Evolutionary conservation across 192 early-diverging fungal species (phyloP).

Genomic region (Backusella liffmaniae): DNA sequence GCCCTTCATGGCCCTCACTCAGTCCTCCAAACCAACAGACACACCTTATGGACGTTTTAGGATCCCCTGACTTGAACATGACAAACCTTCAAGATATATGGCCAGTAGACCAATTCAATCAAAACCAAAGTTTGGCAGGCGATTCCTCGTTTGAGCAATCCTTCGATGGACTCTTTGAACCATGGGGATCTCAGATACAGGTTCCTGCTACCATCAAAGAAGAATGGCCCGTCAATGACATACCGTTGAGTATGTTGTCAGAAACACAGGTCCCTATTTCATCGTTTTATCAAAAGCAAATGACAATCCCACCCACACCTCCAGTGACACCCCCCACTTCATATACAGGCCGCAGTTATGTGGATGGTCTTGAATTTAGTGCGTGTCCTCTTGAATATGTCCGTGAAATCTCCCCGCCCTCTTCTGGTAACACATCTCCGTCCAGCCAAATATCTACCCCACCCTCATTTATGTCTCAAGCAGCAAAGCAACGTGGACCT

Average conservation of each 20-base stretch:
- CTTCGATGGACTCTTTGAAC: background rate
- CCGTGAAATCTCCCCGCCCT: constrained; percentile 8
- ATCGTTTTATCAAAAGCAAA: background rate
- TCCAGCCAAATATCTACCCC: background rate
- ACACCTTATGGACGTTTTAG: background rate
- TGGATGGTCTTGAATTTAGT: background rate
- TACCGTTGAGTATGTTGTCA: background rate
- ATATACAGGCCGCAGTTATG: background rate
- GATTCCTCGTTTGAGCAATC: constrained; percentile 8
- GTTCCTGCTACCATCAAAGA: constrained; percentile 9
- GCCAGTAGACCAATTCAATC: background rate
- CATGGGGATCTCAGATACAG: background rate
- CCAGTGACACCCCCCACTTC: background rate
- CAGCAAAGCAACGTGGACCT: background rate
- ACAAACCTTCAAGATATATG: background rate
- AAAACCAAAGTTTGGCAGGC: background rate
- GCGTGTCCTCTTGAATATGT: background rate
- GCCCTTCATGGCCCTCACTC: background rate
- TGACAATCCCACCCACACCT: background rate
- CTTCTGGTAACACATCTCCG: background rate
- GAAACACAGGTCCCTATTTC: background rate
- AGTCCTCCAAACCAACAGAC: background rate
- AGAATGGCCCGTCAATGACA: background rate
- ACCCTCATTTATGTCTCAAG: background rate
- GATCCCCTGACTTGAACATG: background rate